Evolutionary conservation across 306 rosid genomes (phyloP).

Genomic region (Morella rubra): DNA sequence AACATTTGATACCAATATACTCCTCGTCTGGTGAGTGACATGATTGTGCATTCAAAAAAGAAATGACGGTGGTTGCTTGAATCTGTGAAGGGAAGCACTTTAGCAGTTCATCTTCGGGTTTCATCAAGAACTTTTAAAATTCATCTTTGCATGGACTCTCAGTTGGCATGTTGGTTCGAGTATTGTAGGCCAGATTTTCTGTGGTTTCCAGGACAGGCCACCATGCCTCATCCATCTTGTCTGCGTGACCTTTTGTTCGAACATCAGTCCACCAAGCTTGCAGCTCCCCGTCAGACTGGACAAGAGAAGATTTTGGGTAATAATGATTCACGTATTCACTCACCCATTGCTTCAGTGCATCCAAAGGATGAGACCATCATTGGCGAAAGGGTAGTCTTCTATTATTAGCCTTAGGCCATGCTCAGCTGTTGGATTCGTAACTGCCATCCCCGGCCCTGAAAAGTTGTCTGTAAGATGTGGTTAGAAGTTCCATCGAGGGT

Average conservation of each 20-base stretch:
- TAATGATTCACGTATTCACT: slow-evolving; percentile 17
- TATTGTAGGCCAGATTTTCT: slow-evolving; percentile 24
- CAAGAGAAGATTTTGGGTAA: slow-evolving; percentile 1
- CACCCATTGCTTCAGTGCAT: slow-evolving; percentile 16
- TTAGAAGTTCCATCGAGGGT: too few species aligned
- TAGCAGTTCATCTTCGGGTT: slow-evolving; percentile 34
- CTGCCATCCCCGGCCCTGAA: slow-evolving; percentile 39
- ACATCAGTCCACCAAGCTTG: slow-evolving; percentile 27
- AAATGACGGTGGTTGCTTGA: slow-evolving; percentile 42
- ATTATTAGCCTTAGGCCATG: slow-evolving; percentile 24
- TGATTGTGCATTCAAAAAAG: slow-evolving; percentile 35
- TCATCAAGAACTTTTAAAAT: slow-evolving; percentile 22
- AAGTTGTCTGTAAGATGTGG: too few species aligned
- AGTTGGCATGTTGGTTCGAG: slow-evolving; percentile 32
- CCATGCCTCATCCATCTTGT: slow-evolving; percentile 21
- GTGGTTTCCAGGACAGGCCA: slow-evolving; percentile 15
- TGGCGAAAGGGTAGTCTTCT: slow-evolving; percentile 39
- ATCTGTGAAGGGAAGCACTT: slow-evolving; percentile 38
- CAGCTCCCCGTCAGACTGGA: background rate
- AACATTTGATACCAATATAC: slow-evolving; percentile 24
- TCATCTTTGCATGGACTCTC: slow-evolving; percentile 29
- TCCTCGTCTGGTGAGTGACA: slow-evolving; percentile 42
- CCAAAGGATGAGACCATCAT: slow-evolving; percentile 37
- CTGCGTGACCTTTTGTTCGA: slow-evolving; percentile 10
- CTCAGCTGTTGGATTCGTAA: slow-evolving; percentile 34